Base-by-base conservation (phyloP, 345 rosid species). In the Lumnitzera racemosa region DNA sequence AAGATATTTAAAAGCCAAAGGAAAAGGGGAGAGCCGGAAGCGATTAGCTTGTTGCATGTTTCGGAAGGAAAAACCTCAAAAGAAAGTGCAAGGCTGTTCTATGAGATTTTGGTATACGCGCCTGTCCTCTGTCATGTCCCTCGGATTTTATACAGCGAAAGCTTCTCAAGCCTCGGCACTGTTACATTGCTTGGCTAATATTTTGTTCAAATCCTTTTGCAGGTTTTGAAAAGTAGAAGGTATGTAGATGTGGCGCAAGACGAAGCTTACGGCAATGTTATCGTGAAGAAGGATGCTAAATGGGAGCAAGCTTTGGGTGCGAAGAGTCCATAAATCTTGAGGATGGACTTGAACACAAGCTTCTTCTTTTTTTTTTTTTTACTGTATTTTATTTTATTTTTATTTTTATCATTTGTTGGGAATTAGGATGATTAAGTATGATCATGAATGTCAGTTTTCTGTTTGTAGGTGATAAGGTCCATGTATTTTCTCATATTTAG, bases 91-190 rank as follows among this genome's bases (percentile, higher is more conserved):
- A 76, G 80, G 72, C 68, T 94, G 72, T 94, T 94, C 77, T 89
- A 85, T 57, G 97, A 94, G 74, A 84, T 86, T 72, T 70, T 94
- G 88, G 99, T 94, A 81, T 24, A 72, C 23, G 7, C 49, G 16
- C 11, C n/a, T 36, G 25, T 20, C 16, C 29, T 14, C 13, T 55
- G 36, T 27, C 12, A 2, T n/a, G 27, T 43, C 20, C 3, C 2
- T 24, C 15, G 1, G n/a, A 56, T 41, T 6, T 15, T 1, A 31
- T 16, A 41, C 16, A 41, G 15, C 12, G 17, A 16, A 16, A 49
- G 52, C 16, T 16, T 14, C 11, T 49, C 13, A 49, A 1, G 52
- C 5, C 6, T 49, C 7, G 52, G 20, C 52, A 12, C 4, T 49
- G 20, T 49, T 16, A 49, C 16, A 14, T 49, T 49, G 15, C 47